phyloP scores from a whole-genome alignment of 805 yeast species.

The Suhomyces sp. region DNA sequence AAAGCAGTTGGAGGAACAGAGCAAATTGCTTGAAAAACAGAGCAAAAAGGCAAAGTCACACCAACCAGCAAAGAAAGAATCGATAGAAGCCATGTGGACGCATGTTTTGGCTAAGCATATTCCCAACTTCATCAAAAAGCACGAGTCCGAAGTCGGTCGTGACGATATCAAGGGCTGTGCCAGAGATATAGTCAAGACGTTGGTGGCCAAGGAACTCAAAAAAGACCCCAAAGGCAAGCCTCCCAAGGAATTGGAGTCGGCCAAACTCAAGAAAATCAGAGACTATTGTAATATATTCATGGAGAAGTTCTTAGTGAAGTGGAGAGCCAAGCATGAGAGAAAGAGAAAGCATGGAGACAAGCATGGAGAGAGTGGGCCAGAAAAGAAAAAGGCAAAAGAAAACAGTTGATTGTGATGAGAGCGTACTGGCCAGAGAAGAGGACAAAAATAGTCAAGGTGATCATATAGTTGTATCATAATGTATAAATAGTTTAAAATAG shows the following conservation, averaged over 20 bases:
- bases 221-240: conserved; percentile 41
- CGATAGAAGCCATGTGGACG: conserved; percentile 38
- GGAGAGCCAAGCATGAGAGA: conserved; percentile 35
- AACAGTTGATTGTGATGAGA: no score
- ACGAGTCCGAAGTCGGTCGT: conserved; percentile 63
- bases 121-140: conserved; percentile 72
- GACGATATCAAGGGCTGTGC: conserved; percentile 77
- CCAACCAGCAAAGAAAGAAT: background rate
- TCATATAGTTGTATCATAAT: background rate
- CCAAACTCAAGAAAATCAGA: conserved; percentile 67
- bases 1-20: conserved; percentile 27
- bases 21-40: background rate
- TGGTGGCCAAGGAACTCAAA: conserved; percentile 67
- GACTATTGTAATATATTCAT: conserved; percentile 59
- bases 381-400: conserved; percentile 1
- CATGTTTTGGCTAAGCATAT: conserved; percentile 64
- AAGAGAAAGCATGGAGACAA: conserved; percentile 7
- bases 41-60: background rate
- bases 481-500: background rate
- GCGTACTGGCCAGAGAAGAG: no score
- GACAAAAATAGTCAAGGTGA: background rate
- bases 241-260: conserved; percentile 57
- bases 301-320: conserved; percentile 59
- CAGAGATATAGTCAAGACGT: conserved; percentile 64
- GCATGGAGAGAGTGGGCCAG: background rate